Base-by-base conservation (phyloP, 2,329 filamentous ascomycete genomes). In the Chalara sp. region DNA sequence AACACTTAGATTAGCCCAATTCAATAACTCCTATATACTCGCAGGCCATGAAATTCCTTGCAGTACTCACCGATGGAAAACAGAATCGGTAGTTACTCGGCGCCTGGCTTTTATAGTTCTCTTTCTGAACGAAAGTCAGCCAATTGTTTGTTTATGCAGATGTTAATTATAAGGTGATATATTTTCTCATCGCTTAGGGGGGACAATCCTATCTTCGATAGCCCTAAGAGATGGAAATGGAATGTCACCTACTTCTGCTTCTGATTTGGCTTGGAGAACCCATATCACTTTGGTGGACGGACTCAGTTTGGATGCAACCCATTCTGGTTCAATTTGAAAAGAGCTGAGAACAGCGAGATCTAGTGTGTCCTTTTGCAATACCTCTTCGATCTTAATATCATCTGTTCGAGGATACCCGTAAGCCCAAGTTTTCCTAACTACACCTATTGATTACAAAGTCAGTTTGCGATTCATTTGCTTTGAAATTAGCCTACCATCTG, bases 321-420 rank as follows among this genome's bases (percentile, higher is more conserved):
- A 65, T 31, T 86, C 78, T 11, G 85, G 79, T 56, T 97, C 86
- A 83, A 88, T 93, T 64, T 92, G 82, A 59, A 87, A 97, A 0
- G 92, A 88, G 59, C 90, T 95, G 5, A 97, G 70, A 0, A 97
- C 79, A 1, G 89, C 91, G 39, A 89, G 79, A 47, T 87, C 73
- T 6, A 97, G 73, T 10, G 83, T 76, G 1, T 80, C 70, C 54
- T 81, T 84, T 65, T 95, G 86, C 1, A 96, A 68, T 0, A 96
- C 79, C 65, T 96, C 90, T 61, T 95, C 89, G 40, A 97, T 83
- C 53, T 83, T 93, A 63, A 40, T 48, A 55, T 95, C 89, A 54
- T 90, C 78, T 5, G 72, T 73, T 0, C 87, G 76, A 1, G 76
- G 71, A 56, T 79, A 80, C 3, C 84, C 83, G 35, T 73, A 73